Percentiles rank a stretch among this genome's conserved stretches.
Conservation (phyloP, 352 stramenopile species). For the Phytopythium ostracodes region DNA sequence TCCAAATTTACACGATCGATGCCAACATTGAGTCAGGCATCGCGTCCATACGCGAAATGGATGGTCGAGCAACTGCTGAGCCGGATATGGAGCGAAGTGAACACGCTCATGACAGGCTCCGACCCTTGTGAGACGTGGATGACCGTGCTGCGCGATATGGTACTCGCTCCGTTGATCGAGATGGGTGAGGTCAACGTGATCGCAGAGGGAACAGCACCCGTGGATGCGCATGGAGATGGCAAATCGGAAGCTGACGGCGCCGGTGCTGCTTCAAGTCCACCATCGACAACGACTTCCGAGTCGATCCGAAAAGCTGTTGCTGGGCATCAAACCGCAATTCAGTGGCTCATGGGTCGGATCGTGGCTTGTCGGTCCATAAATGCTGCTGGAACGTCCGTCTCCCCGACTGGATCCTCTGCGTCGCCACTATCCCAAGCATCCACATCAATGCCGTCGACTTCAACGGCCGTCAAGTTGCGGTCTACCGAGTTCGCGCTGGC, state of each 20-base stretch:
- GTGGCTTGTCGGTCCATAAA: constrained; percentile 11
- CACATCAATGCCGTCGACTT: constrained; percentile 15
- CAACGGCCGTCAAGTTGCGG: constrained; percentile 16
- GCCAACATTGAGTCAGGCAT: neutral
- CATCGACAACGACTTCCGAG: neutral
- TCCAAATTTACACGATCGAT: neutral
- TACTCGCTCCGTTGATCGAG: constrained; percentile 20
- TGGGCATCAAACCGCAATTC: constrained; percentile 32
- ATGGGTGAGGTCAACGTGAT: neutral
- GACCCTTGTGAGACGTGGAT: constrained; percentile 23
- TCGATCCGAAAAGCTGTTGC: constrained; percentile 24
- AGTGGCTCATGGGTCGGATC: constrained; percentile 47
- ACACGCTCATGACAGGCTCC: constrained; percentile 14
- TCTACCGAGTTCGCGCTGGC: constrained; percentile 49
- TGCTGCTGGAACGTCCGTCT: neutral
- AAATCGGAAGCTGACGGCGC: neutral
- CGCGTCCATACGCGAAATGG: constrained; percentile 34
- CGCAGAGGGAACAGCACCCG: neutral
- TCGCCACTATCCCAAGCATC: neutral
- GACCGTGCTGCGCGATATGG: constrained; percentile 25
- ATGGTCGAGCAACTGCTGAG: constrained; percentile 41
- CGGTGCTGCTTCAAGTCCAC: neutral
- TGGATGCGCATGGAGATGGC: too few relatives aligned
- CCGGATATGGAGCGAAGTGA: constrained; percentile 26
- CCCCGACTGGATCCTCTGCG: neutral